Conservation (phyloP, 1,284 basidiomycete species). For the Cerrena zonata region DNA sequence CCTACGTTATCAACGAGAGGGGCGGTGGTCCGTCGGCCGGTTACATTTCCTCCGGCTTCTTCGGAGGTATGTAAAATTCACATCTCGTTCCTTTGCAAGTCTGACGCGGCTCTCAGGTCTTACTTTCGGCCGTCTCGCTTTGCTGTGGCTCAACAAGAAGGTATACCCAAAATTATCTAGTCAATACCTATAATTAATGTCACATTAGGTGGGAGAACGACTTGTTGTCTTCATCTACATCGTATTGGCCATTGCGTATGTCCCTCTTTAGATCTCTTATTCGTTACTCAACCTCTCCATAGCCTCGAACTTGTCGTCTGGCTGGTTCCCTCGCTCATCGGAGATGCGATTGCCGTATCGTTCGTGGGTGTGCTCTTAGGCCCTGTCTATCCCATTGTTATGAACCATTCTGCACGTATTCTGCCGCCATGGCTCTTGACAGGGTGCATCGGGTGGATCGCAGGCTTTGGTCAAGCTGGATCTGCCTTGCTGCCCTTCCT, state of each 20-base stretch:
- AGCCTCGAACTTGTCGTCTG: slow-evolving; percentile 53
- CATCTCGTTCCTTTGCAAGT: not conserved
- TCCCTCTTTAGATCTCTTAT: not conserved
- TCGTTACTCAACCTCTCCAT: too few relatives aligned
- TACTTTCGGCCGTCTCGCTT: slow-evolving; percentile 37
- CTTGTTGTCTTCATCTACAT: slow-evolving; percentile 36
- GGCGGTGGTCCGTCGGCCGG: slow-evolving; percentile 44
- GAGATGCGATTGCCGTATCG: slow-evolving; percentile 46
- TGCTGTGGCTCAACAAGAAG: slow-evolving; percentile 46
- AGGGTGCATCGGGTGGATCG: slow-evolving; percentile 51
- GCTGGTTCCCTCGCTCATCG: slow-evolving; percentile 50
- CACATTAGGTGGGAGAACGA: slow-evolving; percentile 35
- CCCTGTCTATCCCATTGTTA: slow-evolving; percentile 51
- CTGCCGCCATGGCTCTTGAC: slow-evolving; percentile 48
- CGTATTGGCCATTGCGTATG: slow-evolving; percentile 31
- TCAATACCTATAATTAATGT: not conserved
- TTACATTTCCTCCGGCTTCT: slow-evolving; percentile 48
- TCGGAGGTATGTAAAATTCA: slow-evolving; percentile 32
- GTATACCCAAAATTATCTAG: slow-evolving; percentile 21
- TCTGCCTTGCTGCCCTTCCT: slow-evolving; percentile 52
- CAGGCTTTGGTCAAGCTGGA: slow-evolving; percentile 46
- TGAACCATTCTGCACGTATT: slow-evolving; percentile 43
- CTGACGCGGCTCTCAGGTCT: slow-evolving; percentile 28
- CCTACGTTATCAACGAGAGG: slow-evolving; percentile 40
- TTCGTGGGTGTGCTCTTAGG: slow-evolving; percentile 46